phyloP scores from a whole-genome alignment of 305 asterid genomes.

The Fraxinus sp. region DNA sequence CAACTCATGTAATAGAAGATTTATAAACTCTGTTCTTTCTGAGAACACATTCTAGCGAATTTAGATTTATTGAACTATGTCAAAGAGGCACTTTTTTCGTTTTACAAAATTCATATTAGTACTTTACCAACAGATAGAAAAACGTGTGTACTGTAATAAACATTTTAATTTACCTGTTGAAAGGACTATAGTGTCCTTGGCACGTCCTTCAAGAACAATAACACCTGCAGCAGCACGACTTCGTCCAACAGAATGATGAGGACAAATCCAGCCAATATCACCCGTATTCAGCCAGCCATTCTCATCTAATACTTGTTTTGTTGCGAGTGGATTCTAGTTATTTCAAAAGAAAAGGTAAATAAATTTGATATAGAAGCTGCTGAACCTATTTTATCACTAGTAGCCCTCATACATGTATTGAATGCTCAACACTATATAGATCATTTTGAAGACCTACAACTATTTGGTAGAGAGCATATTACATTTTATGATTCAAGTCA shows the following conservation, averaged over 20 bases:
- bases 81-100: neutral
- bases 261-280: constrained; percentile 92
- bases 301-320: constrained; percentile 69
- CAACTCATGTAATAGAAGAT: neutral
- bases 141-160: neutral
- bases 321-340: constrained; percentile 66
- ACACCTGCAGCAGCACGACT: constrained; percentile 77
- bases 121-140: neutral
- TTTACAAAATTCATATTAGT: neutral
- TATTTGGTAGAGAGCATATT: neutral
- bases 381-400: neutral
- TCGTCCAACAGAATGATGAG: constrained; percentile 77
- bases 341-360: constrained; percentile 12
- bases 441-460: neutral
- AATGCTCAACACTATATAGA: neutral
- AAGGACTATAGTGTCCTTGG: constrained; percentile 92
- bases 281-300: constrained; percentile 91
- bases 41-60: neutral
- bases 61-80: neutral
- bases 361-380: neutral
- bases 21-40: neutral
- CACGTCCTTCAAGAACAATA: constrained; percentile 93
- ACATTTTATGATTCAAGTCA: neutral
- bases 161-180: constrained; percentile 49
- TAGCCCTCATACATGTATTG: neutral